phyloP scores from a whole-genome alignment of 768 basidiomycete genomes.

The Boletus rubropictus region DNA sequence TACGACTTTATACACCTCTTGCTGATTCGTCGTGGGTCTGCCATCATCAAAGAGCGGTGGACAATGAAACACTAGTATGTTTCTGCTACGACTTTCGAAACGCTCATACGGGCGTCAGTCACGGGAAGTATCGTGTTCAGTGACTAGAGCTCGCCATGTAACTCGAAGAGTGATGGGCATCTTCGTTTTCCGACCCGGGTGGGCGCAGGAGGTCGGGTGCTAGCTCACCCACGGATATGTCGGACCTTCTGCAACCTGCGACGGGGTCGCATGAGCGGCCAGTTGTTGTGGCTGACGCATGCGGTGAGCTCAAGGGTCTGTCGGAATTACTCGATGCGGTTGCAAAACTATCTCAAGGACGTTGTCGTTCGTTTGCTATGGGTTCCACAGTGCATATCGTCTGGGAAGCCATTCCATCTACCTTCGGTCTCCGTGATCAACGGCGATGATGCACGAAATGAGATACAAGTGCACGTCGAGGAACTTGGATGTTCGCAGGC shows the following conservation, averaged over 20 bases:
- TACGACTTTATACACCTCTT: no score
- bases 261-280: neutral
- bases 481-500: neutral
- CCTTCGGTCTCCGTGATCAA: neutral
- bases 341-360: neutral
- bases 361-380: neutral
- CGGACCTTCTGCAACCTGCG: neutral
- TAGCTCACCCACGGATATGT: no score
- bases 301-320: neutral
- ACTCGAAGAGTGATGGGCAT: no score
- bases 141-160: no score
- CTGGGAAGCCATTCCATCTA: neutral
- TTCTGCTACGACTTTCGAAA: no score
- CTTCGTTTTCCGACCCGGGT: no score
- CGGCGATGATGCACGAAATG: neutral
- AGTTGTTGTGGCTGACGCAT: neutral
- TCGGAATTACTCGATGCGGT: neutral
- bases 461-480: neutral
- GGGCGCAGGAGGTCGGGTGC: no score
- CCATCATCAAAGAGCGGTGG: no score
- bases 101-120: no score
- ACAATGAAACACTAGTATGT: no score
- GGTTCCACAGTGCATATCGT: neutral
- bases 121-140: no score
- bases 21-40: no score